These are phyloP conservation scores for Pythium graminicola DNA, from an alignment of 352 stramenopile genomes.

Conservation along the genomic window DNA sequence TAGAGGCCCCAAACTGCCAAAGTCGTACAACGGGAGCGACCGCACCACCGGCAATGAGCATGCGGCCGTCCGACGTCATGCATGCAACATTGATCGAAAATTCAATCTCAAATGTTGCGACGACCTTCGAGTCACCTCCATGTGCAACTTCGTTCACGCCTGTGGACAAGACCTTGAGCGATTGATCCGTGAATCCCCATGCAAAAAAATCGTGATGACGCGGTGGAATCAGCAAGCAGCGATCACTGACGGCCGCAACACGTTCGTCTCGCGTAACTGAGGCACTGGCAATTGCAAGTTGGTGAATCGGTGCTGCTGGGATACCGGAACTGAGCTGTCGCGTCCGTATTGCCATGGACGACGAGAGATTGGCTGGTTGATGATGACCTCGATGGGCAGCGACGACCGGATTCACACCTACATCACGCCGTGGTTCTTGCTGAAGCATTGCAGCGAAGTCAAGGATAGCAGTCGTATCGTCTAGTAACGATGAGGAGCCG, in stretches of 20 bases:
- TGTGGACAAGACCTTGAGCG: constrained; percentile 50
- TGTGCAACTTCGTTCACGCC: constrained; percentile 36
- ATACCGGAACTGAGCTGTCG: constrained; percentile 30
- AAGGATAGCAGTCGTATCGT: constrained; percentile 31
- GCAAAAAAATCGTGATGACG: constrained; percentile 59
- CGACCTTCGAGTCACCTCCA: constrained; percentile 47
- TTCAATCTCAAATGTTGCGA: constrained; percentile 53
- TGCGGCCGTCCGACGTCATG: constrained; percentile 57
- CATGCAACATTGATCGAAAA: constrained; percentile 45
- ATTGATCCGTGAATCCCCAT: constrained; percentile 62
- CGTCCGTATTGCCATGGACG: constrained; percentile 10
- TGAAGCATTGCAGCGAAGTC: constrained; percentile 47
- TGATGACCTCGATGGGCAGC: constrained; percentile 30
- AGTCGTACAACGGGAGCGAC: constrained; percentile 43
- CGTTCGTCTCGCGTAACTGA: constrained; percentile 47
- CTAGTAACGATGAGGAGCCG: constrained; percentile 9
- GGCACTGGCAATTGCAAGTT: constrained; percentile 40
- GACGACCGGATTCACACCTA: constrained; percentile 40
- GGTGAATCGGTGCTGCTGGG: constrained; percentile 29
- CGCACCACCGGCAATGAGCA: constrained; percentile 42
- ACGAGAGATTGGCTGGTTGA: not conserved
- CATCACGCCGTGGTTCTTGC: constrained; percentile 42
- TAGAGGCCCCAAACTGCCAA: constrained; percentile 36
- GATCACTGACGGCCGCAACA: constrained; percentile 32
- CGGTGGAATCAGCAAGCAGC: constrained; percentile 56